Base-by-base conservation (phyloP, 192 early-diverging fungal genomes). In the Coemansia javaensis region DNA sequence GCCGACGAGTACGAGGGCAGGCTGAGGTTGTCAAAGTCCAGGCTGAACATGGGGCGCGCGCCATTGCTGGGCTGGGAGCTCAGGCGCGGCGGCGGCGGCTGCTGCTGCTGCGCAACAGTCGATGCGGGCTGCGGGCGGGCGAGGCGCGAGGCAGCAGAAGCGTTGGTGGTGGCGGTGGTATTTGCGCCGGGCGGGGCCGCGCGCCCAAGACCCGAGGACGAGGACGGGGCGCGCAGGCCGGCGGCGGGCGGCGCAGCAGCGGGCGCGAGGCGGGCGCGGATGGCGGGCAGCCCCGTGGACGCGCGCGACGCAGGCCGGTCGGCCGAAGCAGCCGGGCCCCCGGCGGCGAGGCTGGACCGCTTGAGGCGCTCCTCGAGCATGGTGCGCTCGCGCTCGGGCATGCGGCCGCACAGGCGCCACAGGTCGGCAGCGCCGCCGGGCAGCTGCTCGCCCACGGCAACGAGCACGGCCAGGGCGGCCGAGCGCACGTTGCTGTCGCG, bases 301-400 rank as follows among this genome's bases (percentile, higher is more conserved):
- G n/a, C n/a, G 25, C 39, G 39, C 17, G 39, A 40, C 11, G 39
- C 39, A 23, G 39, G 39, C 1, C 39, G 39, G 5, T 20, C 21
- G 10, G 39, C 4, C 14, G 65, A 44, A 9, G n/a, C 25, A 3
- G 25, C 25, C 25, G 25, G 25, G 4, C 4, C 25, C 3, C 48
- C 59, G 21, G 32, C 23, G 27, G 51, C 56, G 57, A 76, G 45
- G 5, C 62, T 55, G 20, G 66, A 76, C n/a, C 62, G 67, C 71
- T 86, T 90, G 22, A 93, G 62, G 43, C 80, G 70, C 52, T 94
- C 90, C 43, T 89, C 84, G 8, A 94, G 51, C 64, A 93, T 82
- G 20, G 81, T 79, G 41, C 81, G 81, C 56, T 93, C 90, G 70
- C 89, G 91, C 40, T 91, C 90, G 2, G 80, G 60, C 13, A 94